These are phyloP conservation scores for Fraxinus americana DNA, from an alignment of 257 asterid species.

Conservation along the genomic window DNA sequence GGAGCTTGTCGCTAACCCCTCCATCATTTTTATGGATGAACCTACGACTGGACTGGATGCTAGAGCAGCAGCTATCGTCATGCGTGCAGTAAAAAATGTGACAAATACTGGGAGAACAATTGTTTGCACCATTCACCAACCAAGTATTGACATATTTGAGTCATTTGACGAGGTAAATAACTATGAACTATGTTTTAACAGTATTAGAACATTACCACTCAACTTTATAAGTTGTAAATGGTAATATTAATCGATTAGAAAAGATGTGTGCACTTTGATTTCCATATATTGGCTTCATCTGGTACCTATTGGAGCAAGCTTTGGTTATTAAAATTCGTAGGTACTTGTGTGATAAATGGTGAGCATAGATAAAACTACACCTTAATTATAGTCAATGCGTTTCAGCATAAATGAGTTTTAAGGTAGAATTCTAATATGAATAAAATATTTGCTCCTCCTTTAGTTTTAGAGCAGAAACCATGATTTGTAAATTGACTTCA, in stretches of 20 bases:
- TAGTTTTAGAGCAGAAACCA: too few relatives aligned
- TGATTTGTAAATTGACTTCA: too few relatives aligned
- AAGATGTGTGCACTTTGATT: not conserved
- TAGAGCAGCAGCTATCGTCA: slow-evolving; percentile 26
- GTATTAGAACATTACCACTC: not conserved
- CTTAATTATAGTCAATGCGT: too few relatives aligned
- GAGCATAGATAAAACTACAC: too few relatives aligned
- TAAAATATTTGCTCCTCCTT: too few relatives aligned
- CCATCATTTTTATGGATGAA: slow-evolving; percentile 27
- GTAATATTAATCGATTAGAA: too few relatives aligned
- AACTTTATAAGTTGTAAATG: not conserved
- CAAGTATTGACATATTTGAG: slow-evolving; percentile 26
- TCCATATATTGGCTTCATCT: not conserved
- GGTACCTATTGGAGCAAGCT: not conserved
- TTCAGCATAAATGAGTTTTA: too few relatives aligned
- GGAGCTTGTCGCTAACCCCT: slow-evolving; percentile 28
- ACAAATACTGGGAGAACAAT: slow-evolving; percentile 26
- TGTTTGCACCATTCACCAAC: slow-evolving; percentile 29
- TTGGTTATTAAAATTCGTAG: too few relatives aligned
- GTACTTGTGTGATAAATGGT: too few relatives aligned
- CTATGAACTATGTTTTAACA: not conserved
- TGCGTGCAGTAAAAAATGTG: slow-evolving; percentile 28
- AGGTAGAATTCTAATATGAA: too few relatives aligned
- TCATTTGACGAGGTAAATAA: slow-evolving; percentile 26
- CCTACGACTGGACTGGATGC: slow-evolving; percentile 31